Evolutionary conservation across 257 asterid genomes (phyloP), one percentile per base, ranked within the genome.

Genomic region (Fraxinus americana): DNA sequence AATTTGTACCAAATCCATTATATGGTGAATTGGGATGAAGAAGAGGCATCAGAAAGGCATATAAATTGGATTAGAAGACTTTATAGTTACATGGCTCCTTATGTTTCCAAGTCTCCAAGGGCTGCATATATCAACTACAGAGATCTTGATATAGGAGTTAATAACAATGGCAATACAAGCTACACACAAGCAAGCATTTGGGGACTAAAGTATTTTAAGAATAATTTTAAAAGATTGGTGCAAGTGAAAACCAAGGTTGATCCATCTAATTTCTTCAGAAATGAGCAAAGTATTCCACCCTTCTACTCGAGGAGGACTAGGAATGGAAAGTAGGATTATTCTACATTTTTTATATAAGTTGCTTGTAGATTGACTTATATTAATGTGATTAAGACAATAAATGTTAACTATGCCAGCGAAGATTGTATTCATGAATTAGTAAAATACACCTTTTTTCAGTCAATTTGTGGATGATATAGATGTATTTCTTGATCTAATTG

Each of bases 121-220:
- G 27, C 10, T 5, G 27, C 66, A 2, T 57, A 57, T n/a, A n/a
- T 80, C 30, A 84, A 84, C 32, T 84, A 80, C 25, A 57, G 66
- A 57, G 66, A 57, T 57, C 66, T n/a, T n/a, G 66, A 57, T 19
- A 57, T 57, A n/a, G 66, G 66, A n/a, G 66, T 57, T 2, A 57
- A 57, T 19, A 57, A 57, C 66, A 57, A 57, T 10, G 66, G 25
- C 10, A 8, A n/a, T 6, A 57, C 66, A 17, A 57, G 66, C 66
- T 57, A 57, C 7, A 29, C 66, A 57, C 66, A 61, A 61, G 68
- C 68, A 61, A 61, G 35, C 7, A 25, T 23, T 23, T 61, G 68
- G 68, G 68, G 68, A 25, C 6, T 0, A 9, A 61, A 61, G 4
- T 61, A 61, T 3, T 61, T 2, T 10, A 61, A 61, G 34, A 61